Evolutionary conservation across 2,329 filamentous ascomycete genomes (phyloP).

Genomic region (Knufia petricola): DNA sequence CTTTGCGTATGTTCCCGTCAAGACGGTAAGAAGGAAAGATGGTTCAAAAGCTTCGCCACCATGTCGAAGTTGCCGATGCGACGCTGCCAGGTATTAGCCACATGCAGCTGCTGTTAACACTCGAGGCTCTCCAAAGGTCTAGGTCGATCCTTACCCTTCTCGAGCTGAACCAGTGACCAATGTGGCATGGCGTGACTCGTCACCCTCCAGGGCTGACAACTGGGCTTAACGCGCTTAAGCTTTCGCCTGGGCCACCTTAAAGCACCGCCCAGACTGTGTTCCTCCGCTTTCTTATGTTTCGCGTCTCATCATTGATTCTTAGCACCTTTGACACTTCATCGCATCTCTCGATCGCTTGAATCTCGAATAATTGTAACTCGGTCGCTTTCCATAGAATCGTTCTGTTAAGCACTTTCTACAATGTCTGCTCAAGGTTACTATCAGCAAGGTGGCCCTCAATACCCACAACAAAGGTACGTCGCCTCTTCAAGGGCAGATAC

Average conservation of each 20-base stretch:
- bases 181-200: not conserved
- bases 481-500: not conserved
- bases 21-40: too few species aligned
- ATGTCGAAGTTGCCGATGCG: too few species aligned
- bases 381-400: not conserved
- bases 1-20: too few species aligned
- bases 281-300: slow-evolving; percentile 1
- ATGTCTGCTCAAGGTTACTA: slow-evolving; percentile 24
- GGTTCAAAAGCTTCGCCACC: too few species aligned
- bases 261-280: not conserved
- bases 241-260: slow-evolving; percentile 1
- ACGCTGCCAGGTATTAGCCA: too few species aligned
- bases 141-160: not conserved
- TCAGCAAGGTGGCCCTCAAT: slow-evolving; percentile 19
- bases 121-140: too few species aligned
- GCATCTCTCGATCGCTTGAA: too few species aligned
- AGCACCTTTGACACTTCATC: too few species aligned
- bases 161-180: not conserved
- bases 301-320: not conserved
- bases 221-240: slow-evolving; percentile 1
- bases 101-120: too few species aligned
- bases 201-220: too few species aligned
- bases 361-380: too few species aligned
- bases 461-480: slow-evolving; percentile 20
- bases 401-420: not conserved